Evolutionary conservation across 208 protist genomes (phyloP), one percentile per base, ranked within the genome.

Genomic region (Acanthamoeba sp.): DNA sequence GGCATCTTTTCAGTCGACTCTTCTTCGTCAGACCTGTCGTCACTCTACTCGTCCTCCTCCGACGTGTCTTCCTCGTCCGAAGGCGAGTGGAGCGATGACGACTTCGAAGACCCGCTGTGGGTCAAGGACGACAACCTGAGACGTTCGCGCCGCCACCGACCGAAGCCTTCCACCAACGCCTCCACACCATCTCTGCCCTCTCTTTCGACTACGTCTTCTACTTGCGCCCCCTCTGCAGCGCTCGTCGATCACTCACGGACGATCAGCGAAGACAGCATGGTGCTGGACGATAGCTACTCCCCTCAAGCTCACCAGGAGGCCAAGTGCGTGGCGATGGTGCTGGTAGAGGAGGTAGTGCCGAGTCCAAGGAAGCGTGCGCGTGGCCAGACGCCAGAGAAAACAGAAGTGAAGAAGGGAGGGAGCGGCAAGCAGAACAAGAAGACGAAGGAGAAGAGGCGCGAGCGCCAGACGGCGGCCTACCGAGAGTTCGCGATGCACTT

Each of bases 61-160:
- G 29, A 36, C 69, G 0, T 42, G 16, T 78, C 69, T 1, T 38
- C 69, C 36, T 38, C 38, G 14, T 78, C 69, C 0, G 29, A 36
- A 12, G 32, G 42, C 6, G 69, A 78, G 69, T 78, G 69, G 69
- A 78, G 69, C 32, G 69, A 78, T 42, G 38, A 78, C 38, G 69
- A 78, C 69, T 78, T 78, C 32, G 69, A 78, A 32, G 69, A 78
- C 69, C 69, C 69, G 4, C 69, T 78, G 32, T 78, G 69, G 69
- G 69, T 78, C 27, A 78, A 78, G 69, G 69, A 78, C 69, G 69
- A 78, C 34, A 78, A 78, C 69, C 29, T 78, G 12, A n/a, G 69
- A 22, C 69, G 69, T 22, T 29, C 29, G 16, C 69, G 69, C 2
- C 18, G 69, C 34, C 27, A 38, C 38, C 57, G 22, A 24, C 57